phyloP scores from a whole-genome alignment of 371 early-diverging fungal genomes.

The Fennellomyces sp. region DNA sequence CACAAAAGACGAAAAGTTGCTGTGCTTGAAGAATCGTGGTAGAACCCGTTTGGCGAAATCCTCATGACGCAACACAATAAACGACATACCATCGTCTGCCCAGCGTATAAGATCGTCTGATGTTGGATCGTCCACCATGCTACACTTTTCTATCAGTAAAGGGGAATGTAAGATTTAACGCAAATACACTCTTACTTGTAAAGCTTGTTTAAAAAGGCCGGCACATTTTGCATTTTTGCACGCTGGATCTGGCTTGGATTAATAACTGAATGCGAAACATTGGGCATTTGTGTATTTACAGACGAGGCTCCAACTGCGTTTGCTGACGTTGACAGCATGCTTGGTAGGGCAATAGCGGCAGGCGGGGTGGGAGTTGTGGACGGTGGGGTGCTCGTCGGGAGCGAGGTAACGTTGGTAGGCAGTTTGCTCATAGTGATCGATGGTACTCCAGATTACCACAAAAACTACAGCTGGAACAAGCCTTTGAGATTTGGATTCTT shows the following conservation, averaged over 20 bases:
- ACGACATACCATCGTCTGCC: conserved; percentile 79
- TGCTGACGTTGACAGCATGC: conserved; percentile 2
- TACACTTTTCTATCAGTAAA: conserved; percentile 13
- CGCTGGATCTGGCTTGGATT: conserved; percentile 25
- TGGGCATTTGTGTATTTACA: neutral
- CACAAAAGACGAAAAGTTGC: conserved; percentile 93
- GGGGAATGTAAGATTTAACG: neutral
- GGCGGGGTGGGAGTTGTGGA: neutral
- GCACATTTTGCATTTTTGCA: conserved; percentile 65
- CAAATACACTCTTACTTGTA: conserved; percentile 60
- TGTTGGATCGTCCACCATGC: conserved; percentile 74
- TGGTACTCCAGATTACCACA: too few species aligned
- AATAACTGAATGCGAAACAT: conserved; percentile 20
- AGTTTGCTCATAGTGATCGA: conserved; percentile 10
- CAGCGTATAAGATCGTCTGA: conserved; percentile 76
- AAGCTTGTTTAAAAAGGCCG: conserved; percentile 88
- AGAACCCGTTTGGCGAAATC: conserved; percentile 87
- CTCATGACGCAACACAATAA: conserved; percentile 69
- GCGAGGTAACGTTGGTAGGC: conserved; percentile 1
- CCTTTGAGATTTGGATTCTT: too few species aligned
- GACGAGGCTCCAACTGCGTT: neutral
- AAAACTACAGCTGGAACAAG: too few species aligned
- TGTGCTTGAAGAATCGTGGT: conserved; percentile 91
- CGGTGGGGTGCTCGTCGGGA: conserved; percentile 2
- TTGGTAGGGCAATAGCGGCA: conserved; percentile 4